A percentile compares a stretch with the other conserved stretches of the same genome.
Evolutionary conservation across 2,329 filamentous ascomycete genomes (phyloP).

Genomic region (Phialophora tarda): DNA sequence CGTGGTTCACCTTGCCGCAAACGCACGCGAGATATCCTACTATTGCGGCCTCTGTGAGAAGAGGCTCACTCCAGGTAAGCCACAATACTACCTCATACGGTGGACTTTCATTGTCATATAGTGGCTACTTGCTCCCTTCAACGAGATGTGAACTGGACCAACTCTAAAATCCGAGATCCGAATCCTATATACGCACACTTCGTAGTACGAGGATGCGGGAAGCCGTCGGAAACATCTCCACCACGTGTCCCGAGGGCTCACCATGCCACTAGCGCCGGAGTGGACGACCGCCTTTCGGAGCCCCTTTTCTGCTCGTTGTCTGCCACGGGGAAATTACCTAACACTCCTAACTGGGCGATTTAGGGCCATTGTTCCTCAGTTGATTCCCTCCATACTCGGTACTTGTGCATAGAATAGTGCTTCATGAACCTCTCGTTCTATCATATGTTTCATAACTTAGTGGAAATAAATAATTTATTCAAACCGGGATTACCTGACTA

Average conservation of each 20-base stretch:
- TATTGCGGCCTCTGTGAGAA: conserved; percentile 7
- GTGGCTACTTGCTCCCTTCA: background rate
- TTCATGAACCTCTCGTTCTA: no score
- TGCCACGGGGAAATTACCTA: background rate
- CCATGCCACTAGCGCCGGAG: conserved; percentile 13
- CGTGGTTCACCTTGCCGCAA: conserved; percentile 8
- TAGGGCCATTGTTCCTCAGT: background rate
- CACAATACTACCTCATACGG: background rate
- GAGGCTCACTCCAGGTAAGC: background rate
- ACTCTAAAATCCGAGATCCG: background rate
- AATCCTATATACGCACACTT: background rate
- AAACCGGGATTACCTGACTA: no score
- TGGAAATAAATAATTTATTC: background rate
- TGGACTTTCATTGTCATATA: background rate
- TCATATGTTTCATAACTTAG: no score
- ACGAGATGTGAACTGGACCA: background rate
- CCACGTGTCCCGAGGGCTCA: background rate
- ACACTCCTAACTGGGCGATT: background rate
- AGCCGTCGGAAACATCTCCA: background rate
- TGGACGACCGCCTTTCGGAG: conserved; percentile 7
- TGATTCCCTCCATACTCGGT: background rate
- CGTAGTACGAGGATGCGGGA: background rate
- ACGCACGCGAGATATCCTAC: background rate
- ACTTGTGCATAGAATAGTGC: no score
- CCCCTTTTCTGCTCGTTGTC: conserved; percentile 7